These are phyloP conservation scores for Cladosporium sp. DNA, from an alignment of 2,329 filamentous ascomycete genomes.

Conservation along the genomic window DNA sequence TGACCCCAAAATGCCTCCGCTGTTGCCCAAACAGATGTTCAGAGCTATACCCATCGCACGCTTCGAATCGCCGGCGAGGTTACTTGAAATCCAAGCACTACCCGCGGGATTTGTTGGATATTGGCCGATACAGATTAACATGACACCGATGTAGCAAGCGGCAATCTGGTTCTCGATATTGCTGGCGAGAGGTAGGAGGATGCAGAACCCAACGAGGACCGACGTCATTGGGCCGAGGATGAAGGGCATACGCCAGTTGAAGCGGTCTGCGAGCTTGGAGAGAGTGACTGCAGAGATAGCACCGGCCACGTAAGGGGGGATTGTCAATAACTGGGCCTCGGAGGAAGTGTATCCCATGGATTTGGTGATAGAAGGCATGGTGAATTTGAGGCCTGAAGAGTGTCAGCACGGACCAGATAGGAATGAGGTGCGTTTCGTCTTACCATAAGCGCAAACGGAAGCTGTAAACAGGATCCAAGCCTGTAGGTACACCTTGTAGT, in stretches of 20 bases:
- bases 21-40: slow-evolving; percentile 37
- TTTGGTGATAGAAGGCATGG: slow-evolving; percentile 52
- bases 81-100: slow-evolving; percentile 29
- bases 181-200: slow-evolving; percentile 18
- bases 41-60: slow-evolving; percentile 38
- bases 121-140: slow-evolving; percentile 21
- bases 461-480: slow-evolving; percentile 22
- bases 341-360: slow-evolving; percentile 36
- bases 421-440: neutral
- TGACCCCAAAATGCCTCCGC: slow-evolving; percentile 39
- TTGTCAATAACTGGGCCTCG: slow-evolving; percentile 24
- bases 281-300: slow-evolving; percentile 26
- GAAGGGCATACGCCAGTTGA: slow-evolving; percentile 55
- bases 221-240: slow-evolving; percentile 36
- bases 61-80: slow-evolving; percentile 31
- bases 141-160: slow-evolving; percentile 29
- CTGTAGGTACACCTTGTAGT: slow-evolving; percentile 22
- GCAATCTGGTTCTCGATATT: slow-evolving; percentile 38
- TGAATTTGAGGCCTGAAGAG: slow-evolving; percentile 33
- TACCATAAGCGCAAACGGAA: slow-evolving; percentile 26
- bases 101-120: slow-evolving; percentile 25
- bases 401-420: neutral
- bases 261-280: slow-evolving; percentile 56
- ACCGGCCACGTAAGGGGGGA: slow-evolving; percentile 30
- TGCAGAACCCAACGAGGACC: slow-evolving; percentile 20